phyloP scores from a whole-genome alignment of 805 yeast species.

The Saturnispora besseyi region DNA sequence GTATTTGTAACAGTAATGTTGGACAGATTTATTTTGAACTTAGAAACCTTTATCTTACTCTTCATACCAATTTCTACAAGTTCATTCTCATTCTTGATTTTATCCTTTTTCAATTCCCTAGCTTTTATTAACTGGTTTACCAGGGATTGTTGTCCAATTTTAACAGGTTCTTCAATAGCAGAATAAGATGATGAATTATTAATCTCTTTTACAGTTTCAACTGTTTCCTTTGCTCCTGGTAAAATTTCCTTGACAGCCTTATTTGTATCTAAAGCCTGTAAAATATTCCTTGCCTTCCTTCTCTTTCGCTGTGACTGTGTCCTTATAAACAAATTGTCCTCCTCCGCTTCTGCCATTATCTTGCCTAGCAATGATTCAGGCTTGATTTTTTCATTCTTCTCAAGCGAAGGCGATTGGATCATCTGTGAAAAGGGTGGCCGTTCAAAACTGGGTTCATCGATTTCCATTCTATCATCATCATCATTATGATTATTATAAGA shows the following conservation, averaged over 20 bases:
- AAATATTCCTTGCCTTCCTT: background rate
- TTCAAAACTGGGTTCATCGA: background rate
- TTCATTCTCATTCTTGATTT: slow-evolving; percentile 3
- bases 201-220: background rate
- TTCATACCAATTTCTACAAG: background rate
- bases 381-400: background rate
- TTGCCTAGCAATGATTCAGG: background rate
- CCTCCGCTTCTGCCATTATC: slow-evolving; percentile 6
- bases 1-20: background rate
- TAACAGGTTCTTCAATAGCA: background rate
- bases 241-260: background rate
- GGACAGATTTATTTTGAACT: slow-evolving; percentile 9
- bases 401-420: background rate
- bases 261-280: background rate
- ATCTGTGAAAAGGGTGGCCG: background rate
- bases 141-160: background rate
- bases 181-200: background rate
- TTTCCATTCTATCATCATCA: background rate
- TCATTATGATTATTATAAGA: background rate
- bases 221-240: background rate
- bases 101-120: slow-evolving; percentile 12
- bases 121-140: slow-evolving; percentile 11
- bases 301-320: slow-evolving; percentile 2
- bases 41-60: slow-evolving; percentile 8
- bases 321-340: background rate